Base-by-base conservation (phyloP, 2,329 filamentous ascomycete genomes). In the Trichoderma guizhouense region DNA sequence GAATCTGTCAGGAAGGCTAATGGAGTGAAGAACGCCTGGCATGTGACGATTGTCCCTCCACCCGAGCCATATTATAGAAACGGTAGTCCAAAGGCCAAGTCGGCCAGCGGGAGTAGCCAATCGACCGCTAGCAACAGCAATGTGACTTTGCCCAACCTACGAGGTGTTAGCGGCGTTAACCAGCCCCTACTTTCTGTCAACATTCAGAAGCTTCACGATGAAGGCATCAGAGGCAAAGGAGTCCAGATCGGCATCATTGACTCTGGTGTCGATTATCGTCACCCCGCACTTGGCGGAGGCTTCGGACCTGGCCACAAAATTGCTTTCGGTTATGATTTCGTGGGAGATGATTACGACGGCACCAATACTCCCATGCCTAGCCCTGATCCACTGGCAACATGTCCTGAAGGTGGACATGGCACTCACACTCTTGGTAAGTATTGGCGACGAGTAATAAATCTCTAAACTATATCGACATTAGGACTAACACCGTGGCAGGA, bases 271-370 rank as follows among this genome's bases (percentile, higher is more conserved):
- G 89, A 91, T 76, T 90, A 90, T 76, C 83, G 79, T 1, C 88
- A 90, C 75, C 86, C 87, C 1, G 85, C 87, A 36, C 83, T 91
- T 3, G 89, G 89, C 39, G 87, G 87, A 58, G 87, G 87, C 73
- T 90, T 89, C 75, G 88, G 88, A 4, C 76, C 81, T 6, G 86
- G 84, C 3, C 88, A 84, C 76, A 79, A 76, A 58, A 74, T 79
- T 36, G 64, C 74, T 2, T 26, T 62, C 7, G 77, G 77, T 11
- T 72, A 75, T 24, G 77, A 79, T 28, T 73, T 78, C 24, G 76
- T 78, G 36, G 77, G 77, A 6, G 75, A 78, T 30, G 61, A 70
- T 11, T 75, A 72, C n/a, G 60, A 76, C 68, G 74, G 72, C 3
- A 9, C 39, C 2, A 73, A 74, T 24, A 43, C 63, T 32, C 75